Evolutionary conservation across 257 asterid genomes (phyloP).

Genomic region (Plantago major): DNA sequence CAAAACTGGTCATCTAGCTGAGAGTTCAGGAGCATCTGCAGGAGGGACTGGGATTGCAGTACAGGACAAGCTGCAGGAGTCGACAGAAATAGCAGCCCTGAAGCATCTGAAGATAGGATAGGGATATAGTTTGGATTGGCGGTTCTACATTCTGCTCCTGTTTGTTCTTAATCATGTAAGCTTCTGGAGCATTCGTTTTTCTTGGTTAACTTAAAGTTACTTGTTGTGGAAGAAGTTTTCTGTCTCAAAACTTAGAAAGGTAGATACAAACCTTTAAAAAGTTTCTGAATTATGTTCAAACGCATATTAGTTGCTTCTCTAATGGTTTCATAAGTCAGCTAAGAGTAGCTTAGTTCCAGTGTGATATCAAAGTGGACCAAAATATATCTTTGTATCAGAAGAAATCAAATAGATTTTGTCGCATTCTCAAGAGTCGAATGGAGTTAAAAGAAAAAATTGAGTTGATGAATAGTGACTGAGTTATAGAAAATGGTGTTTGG

Average conservation of each 20-base stretch:
- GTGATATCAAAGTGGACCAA: too few relatives aligned
- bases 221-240: constrained; percentile 27
- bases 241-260: constrained; percentile 17
- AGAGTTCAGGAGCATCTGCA: constrained; percentile 21
- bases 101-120: constrained; percentile 42
- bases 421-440: too few relatives aligned
- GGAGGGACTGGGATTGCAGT: constrained; percentile 23
- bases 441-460: too few relatives aligned
- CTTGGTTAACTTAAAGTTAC: constrained; percentile 10
- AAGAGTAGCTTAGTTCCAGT: too few relatives aligned
- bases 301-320: constrained; percentile 10
- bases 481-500: too few relatives aligned
- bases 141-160: constrained; percentile 26
- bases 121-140: constrained; percentile 20
- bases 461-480: too few relatives aligned
- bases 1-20: constrained; percentile 18
- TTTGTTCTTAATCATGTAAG: constrained; percentile 29
- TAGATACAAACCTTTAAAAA: constrained; percentile 20
- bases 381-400: too few relatives aligned
- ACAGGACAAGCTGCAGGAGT: constrained; percentile 27
- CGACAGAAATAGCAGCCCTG: constrained; percentile 22
- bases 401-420: too few relatives aligned
- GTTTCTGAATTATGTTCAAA: constrained; percentile 23
- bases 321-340: constrained; percentile 11
- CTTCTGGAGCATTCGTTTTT: constrained; percentile 8